Percentiles rank a stretch among this genome's conserved stretches.
Evolutionary conservation across 2,329 filamentous ascomycete genomes (phyloP).

Genomic region (Grosmannia serpens): DNA sequence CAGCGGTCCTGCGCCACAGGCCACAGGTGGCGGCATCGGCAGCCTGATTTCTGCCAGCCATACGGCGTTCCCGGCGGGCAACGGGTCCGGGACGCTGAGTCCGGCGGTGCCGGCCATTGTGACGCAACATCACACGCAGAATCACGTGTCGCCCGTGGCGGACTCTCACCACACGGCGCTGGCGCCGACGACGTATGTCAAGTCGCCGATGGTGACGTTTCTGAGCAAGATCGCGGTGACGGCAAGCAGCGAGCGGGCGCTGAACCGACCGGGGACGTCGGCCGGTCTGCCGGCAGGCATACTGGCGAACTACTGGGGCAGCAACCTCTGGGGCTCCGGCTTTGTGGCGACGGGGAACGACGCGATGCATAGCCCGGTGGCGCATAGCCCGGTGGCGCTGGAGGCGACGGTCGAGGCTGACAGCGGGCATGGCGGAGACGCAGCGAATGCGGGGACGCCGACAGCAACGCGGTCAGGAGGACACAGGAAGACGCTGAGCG

Average conservation of each 20-base stretch:
- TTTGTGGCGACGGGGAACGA: conserved; percentile 7
- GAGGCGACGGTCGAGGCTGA: conserved; percentile 18
- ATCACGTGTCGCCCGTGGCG: conserved; percentile 26
- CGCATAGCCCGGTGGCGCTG: neutral
- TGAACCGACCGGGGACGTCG: conserved; percentile 48
- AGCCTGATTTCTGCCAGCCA: conserved; percentile 79
- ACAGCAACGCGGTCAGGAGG: neutral
- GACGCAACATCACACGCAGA: conserved; percentile 17
- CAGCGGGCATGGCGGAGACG: neutral
- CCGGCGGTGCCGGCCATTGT: conserved; percentile 8
- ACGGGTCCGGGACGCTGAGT: neutral
- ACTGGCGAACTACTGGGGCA: conserved; percentile 91
- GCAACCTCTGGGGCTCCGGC: conserved; percentile 55
- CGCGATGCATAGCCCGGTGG: conserved; percentile 7
- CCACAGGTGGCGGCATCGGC: conserved; percentile 56
- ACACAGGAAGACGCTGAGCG: conserved; percentile 34
- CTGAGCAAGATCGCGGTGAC: conserved; percentile 78
- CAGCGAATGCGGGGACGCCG: neutral
- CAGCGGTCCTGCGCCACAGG: conserved; percentile 18
- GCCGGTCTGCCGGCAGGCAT: conserved; percentile 71
- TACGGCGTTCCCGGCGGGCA: conserved; percentile 44
- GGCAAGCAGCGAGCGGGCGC: conserved; percentile 63
- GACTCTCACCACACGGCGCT: conserved; percentile 26
- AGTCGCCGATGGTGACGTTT: conserved; percentile 71
- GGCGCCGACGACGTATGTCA: conserved; percentile 72